Evolutionary conservation across 371 early-diverging fungal genomes (phyloP).

Genomic region (Haplosporangium sp.): DNA sequence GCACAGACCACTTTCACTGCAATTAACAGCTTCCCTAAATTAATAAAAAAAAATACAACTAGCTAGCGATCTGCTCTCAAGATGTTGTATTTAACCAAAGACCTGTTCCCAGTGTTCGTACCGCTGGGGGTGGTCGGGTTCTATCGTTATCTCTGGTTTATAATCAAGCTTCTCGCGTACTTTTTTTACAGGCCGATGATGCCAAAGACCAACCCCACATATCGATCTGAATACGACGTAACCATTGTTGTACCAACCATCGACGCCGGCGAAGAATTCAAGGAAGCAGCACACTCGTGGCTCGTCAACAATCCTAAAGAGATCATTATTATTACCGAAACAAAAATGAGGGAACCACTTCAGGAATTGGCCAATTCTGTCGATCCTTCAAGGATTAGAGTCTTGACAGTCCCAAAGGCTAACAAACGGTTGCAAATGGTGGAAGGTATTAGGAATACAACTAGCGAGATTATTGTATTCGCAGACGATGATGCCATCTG

Average conservation of each 20-base stretch:
- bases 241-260: slow-evolving; percentile 82
- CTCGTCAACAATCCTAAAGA: slow-evolving; percentile 72
- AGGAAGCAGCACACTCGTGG: slow-evolving; percentile 74
- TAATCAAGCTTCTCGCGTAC: slow-evolving; percentile 69
- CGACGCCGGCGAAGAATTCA: slow-evolving; percentile 80
- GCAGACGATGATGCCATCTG: slow-evolving; percentile 81
- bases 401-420: slow-evolving; percentile 64
- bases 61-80: neutral
- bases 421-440: slow-evolving; percentile 81
- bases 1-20: slow-evolving; percentile 1
- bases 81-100: slow-evolving; percentile 79
- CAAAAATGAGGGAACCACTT: slow-evolving; percentile 62
- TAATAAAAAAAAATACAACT: neutral
- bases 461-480: slow-evolving; percentile 76
- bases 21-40: neutral
- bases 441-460: slow-evolving; percentile 70
- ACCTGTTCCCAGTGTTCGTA: slow-evolving; percentile 75
- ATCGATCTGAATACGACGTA: slow-evolving; percentile 67
- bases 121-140: slow-evolving; percentile 80
- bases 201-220: slow-evolving; percentile 64
- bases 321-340: slow-evolving; percentile 68
- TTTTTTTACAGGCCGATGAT: slow-evolving; percentile 63
- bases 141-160: slow-evolving; percentile 77
- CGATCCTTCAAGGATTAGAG: slow-evolving; percentile 60
- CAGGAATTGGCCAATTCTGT: slow-evolving; percentile 60